Conservation (phyloP, 352 stramenopile species). For the Peronospora destructor region DNA sequence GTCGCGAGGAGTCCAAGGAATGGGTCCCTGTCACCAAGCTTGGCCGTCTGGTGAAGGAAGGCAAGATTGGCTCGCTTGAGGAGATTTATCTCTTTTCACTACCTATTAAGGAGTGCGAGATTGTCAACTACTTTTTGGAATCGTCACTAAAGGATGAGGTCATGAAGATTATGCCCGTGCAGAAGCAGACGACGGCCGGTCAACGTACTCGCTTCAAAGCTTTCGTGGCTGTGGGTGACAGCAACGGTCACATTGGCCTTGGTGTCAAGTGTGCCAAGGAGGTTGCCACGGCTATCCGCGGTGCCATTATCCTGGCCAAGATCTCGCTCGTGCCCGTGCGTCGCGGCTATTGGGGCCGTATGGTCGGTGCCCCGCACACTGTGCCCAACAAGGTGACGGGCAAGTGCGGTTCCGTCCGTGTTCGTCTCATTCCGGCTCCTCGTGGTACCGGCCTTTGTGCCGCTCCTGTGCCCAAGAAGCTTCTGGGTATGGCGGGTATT, state of each 20-base stretch:
- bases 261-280: slow-evolving; percentile 99
- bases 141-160: slow-evolving; percentile 98
- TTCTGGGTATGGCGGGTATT: slow-evolving; percentile 98
- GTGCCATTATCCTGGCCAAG: slow-evolving; percentile 99
- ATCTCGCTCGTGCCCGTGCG: slow-evolving; percentile 97
- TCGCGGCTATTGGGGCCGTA: slow-evolving; percentile 98
- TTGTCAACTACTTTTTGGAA: slow-evolving; percentile 99
- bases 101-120: slow-evolving; percentile 99
- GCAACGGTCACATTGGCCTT: slow-evolving; percentile 97
- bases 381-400: slow-evolving; percentile 98
- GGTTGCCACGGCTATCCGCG: slow-evolving; percentile 98
- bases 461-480: slow-evolving; percentile 96
- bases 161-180: slow-evolving; percentile 99
- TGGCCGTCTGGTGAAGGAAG: slow-evolving; percentile 98
- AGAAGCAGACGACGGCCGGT: slow-evolving; percentile 99
- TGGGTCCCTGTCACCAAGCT: slow-evolving; percentile 99
- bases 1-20: slow-evolving; percentile 90
- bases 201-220: slow-evolving; percentile 99
- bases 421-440: slow-evolving; percentile 98
- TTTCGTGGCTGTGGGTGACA: slow-evolving; percentile 98
- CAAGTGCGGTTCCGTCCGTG: slow-evolving; percentile 98
- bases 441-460: slow-evolving; percentile 99
- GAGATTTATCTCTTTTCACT: slow-evolving; percentile 99
- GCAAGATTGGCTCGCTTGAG: slow-evolving; percentile 98
- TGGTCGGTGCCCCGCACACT: slow-evolving; percentile 92